phyloP scores from a whole-genome alignment of 2,329 filamentous ascomycete genomes.

The Emydomyces testavorans region DNA sequence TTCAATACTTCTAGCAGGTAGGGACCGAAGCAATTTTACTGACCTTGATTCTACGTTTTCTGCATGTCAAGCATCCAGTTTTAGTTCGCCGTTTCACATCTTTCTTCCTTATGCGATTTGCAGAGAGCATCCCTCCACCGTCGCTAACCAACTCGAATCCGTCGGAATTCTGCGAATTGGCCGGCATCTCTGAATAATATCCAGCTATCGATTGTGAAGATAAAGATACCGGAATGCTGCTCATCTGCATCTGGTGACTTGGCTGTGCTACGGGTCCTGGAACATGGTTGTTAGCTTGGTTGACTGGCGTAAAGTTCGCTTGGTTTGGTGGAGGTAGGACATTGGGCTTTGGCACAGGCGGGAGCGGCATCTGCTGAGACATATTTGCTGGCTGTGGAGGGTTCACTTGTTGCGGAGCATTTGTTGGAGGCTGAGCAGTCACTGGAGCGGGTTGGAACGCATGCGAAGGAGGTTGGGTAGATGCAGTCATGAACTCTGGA shows the following conservation, averaged over 20 bases:
- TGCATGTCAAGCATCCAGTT: conserved; percentile 56
- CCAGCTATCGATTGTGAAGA: conserved; percentile 29
- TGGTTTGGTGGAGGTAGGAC: conserved; percentile 23
- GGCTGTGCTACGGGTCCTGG: conserved; percentile 14
- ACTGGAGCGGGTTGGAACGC: conserved; percentile 33
- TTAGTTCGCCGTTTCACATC: conserved; percentile 67
- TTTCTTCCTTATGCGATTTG: conserved; percentile 49
- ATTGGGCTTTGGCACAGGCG: conserved; percentile 14
- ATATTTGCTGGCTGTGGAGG: conserved; percentile 13
- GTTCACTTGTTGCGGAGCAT: not conserved
- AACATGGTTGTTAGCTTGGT: conserved; percentile 27
- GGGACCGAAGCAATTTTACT: conserved; percentile 24
- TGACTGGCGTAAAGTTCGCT: conserved; percentile 24
- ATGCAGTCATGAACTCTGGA: conserved; percentile 16
- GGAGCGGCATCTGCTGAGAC: conserved; percentile 10
- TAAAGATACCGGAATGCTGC: conserved; percentile 16
- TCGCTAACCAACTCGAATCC: conserved; percentile 43
- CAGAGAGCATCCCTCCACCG: conserved; percentile 46
- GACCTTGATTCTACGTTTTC: conserved; percentile 63
- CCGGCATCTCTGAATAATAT: conserved; percentile 38
- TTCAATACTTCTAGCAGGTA: too few relatives aligned
- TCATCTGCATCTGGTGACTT: conserved; percentile 11
- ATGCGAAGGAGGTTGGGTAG: conserved; percentile 28
- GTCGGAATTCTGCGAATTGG: conserved; percentile 34
- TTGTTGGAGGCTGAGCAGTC: conserved; percentile 14